Evolutionary conservation across 1,284 basidiomycete genomes (phyloP).

Genomic region (Cryptococcus sp.): DNA sequence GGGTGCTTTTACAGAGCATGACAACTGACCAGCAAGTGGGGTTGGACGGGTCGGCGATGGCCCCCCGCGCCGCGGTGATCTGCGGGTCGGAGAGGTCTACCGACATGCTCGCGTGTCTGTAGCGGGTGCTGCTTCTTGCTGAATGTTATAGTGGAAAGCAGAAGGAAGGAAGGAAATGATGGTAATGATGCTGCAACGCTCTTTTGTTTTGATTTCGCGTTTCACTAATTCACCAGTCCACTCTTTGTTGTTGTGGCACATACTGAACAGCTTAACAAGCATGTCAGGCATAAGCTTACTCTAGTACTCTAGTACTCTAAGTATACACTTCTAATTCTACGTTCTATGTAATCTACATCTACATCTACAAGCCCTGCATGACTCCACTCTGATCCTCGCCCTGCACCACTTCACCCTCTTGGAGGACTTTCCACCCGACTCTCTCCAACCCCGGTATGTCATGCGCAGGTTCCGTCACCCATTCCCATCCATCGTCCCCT

Average conservation of each 20-base stretch:
- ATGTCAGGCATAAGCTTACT: too few relatives aligned
- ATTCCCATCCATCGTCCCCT: conserved; percentile 33
- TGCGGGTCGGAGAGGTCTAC: conserved; percentile 40
- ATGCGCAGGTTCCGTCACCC: conserved; percentile 28
- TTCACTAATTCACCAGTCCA: too few relatives aligned
- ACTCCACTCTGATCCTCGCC: conserved; percentile 36
- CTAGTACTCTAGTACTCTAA: too few relatives aligned
- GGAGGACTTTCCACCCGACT: conserved; percentile 46
- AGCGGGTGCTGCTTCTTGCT: background rate
- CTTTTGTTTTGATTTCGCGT: too few relatives aligned
- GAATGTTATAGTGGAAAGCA: background rate
- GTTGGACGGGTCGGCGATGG: conserved; percentile 25
- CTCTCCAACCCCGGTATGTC: conserved; percentile 26
- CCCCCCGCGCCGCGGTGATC: conserved; percentile 22
- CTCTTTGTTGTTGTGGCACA: too few relatives aligned
- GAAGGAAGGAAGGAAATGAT: background rate
- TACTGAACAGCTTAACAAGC: too few relatives aligned
- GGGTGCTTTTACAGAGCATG: background rate
- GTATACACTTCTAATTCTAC: too few relatives aligned
- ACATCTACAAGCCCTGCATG: conserved; percentile 37
- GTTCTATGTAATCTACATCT: background rate
- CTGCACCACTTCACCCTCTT: conserved; percentile 28
- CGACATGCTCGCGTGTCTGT: conserved; percentile 28
- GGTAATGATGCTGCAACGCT: too few relatives aligned
- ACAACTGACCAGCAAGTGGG: conserved; percentile 30